Base-by-base conservation (phyloP, 2,329 filamentous ascomycete species). In the Simplicillium sp. region DNA sequence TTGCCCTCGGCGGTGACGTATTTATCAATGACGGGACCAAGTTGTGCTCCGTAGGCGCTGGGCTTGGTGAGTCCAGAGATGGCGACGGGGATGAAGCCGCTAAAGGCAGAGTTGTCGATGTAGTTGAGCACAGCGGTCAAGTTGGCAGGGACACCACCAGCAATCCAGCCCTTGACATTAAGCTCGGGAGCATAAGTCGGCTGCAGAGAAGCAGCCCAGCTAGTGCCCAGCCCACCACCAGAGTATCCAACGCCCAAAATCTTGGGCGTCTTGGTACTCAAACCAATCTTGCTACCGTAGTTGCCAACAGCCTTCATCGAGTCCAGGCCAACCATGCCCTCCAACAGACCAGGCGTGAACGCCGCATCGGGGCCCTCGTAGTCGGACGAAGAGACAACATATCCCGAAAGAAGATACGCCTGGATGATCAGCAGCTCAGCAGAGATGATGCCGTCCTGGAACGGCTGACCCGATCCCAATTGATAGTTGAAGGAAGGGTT, bases 31-130 rank as follows among this genome's bases (percentile, higher is more conserved):
- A 38, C 14, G 36, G 36, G 36, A 7, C 28, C 12, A 5, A 38
- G 16, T 25, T 38, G 16, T 25, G 16, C 20, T 15, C 36, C 36
- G n/a, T 25, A 38, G n/a, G 36, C 36, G 20, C 36, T 38, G 16
- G 36, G 36, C 36, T 38, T 38, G 16, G n/a, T 7, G 36, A 38
- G 36, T 9, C 86, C 62, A 6, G 31, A 5, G 31, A 33, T 15
- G 15, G 31, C 31, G 15, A 33, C 31, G 12, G 31, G 31, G 12
- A 33, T 15, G 15, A 33, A 33, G 12, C 31, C 31, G 12, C 31
- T 33, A 11, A 15, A 13, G 12, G 15, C 31, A n/a, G 31, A n/a
- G 13, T 33, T 33, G 12, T 33, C 31, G 13, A 33, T n/a, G 31
- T 13, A 33, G 13, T n/a, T 13, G 15, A 33, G 31, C 5, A 33